Base-by-base conservation (phyloP, 1,284 basidiomycete genomes). In the Ganoderma leucocontextum region DNA sequence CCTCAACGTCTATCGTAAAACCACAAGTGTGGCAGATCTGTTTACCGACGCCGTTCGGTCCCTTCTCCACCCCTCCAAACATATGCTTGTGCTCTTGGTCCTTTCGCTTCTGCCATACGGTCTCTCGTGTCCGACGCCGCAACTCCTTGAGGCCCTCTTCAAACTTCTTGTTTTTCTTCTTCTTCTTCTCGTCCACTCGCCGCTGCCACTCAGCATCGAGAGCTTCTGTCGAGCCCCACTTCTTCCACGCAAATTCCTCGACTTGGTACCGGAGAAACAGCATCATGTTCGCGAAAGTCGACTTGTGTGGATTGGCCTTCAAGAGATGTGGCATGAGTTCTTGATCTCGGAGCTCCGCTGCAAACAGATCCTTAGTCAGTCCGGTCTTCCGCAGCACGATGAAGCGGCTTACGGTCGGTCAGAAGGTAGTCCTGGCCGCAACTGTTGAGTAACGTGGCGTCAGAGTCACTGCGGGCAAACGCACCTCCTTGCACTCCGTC, bases 241-340 rank as follows among this genome's bases (percentile, higher is more conserved):
- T 99, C 75, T 93, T 91, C 91, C 95, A 99, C 2, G 98, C 97
- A 78, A 97, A 99, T 35, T 92, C 92, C 80, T 99, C 98, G 3
- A 99, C 96, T 81, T 98, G 97, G 75, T 85, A 92, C 33, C 98
- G 91, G 8, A 99, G 86, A 81, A 96, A 99, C 33, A 99, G 87
- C 98, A 99, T 99, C 98, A 99, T 99, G 83, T 99, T 99, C 60
- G 93, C 94, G 78, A 96, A 99, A 0, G 96, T 98, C 29, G 96
- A 95, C 72, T 95, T 95, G 83, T 99, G 97, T 1, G 98, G 98
- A 78, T 99, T 99, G 4, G 96, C 94, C 78, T 97, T 96, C 62
- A 99, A 86, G 22, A 99, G 85, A 80, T 99, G 98, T 0, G 97
- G 97, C 71, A 99, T 87, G 25, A 94, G 82, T 74, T 98, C 96